Conservation (phyloP, 306 rosid genomes). For the Morella rubra region DNA sequence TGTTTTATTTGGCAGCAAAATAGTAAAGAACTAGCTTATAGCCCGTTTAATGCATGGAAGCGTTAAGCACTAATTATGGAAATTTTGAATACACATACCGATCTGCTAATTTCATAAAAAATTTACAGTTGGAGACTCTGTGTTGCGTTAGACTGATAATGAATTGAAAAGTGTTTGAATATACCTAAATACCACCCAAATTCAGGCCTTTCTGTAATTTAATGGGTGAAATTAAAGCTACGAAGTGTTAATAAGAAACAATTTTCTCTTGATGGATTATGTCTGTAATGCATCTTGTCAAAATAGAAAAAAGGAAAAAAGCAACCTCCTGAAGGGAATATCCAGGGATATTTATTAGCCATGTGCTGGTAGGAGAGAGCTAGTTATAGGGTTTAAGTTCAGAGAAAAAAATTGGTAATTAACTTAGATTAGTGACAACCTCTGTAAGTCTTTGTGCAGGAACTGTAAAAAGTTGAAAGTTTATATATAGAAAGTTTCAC, state of each 20-base stretch:
- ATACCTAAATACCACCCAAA: neutral
- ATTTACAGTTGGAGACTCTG: neutral
- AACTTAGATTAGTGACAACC: neutral
- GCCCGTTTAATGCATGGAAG: neutral
- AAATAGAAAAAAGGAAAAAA: neutral
- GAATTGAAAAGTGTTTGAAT: neutral
- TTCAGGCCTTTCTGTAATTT: neutral
- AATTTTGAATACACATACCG: neutral
- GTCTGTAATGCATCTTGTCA: neutral
- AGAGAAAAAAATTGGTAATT: neutral
- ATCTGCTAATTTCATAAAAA: neutral
- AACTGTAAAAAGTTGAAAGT: neutral
- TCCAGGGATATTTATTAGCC: neutral
- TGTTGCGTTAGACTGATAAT: neutral
- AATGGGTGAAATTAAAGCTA: neutral
- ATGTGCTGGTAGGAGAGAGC: neutral
- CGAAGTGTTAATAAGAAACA: neutral
- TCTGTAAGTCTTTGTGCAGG: neutral
- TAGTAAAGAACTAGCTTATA: neutral
- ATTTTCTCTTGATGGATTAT: neutral
- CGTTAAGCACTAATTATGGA: neutral
- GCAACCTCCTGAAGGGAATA: neutral
- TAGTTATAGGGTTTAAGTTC: neutral
- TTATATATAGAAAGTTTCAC: neutral
- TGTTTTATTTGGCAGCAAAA: neutral